phyloP scores from a whole-genome alignment of 306 rosid genomes.

The Trifolium subterraneum region DNA sequence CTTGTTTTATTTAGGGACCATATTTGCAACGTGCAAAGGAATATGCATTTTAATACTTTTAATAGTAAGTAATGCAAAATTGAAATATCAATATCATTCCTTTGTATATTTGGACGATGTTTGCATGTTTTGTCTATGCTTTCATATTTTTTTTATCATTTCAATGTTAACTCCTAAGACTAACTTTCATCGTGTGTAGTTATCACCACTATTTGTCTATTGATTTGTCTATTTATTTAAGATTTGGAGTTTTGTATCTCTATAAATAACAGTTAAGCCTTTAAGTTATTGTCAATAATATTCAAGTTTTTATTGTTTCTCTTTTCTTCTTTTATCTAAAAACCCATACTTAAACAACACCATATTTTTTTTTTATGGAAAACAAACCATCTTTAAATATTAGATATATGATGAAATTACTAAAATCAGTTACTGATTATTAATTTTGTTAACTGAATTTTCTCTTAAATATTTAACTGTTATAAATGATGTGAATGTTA shows the following conservation, averaged over 20 bases:
- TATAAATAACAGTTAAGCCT: background rate
- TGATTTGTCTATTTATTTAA: background rate
- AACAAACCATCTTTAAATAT: background rate
- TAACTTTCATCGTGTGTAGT: background rate
- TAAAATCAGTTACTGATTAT: background rate
- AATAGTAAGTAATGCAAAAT: constrained; percentile 65
- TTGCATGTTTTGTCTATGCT: constrained; percentile 4
- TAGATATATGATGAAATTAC: background rate
- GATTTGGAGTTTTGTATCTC: background rate
- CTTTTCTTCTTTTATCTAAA: background rate
- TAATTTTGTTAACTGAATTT: background rate
- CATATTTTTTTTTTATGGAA: too few relatives aligned
- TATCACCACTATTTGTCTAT: background rate
- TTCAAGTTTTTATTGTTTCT: background rate
- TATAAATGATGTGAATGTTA: background rate
- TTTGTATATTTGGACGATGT: background rate
- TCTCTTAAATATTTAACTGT: background rate
- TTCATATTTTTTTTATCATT: constrained; percentile 3
- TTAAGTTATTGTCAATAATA: background rate
- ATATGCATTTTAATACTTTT: constrained; percentile 74
- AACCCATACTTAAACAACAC: background rate
- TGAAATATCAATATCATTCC: constrained; percentile 13
- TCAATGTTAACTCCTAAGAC: background rate
- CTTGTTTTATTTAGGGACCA: constrained; percentile 69
- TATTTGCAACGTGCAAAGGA: constrained; percentile 88